Percentiles rank a stretch among this genome's conserved stretches.
phyloP scores from a whole-genome alignment of 768 basidiomycete species.

The Calocybe cyanea region DNA sequence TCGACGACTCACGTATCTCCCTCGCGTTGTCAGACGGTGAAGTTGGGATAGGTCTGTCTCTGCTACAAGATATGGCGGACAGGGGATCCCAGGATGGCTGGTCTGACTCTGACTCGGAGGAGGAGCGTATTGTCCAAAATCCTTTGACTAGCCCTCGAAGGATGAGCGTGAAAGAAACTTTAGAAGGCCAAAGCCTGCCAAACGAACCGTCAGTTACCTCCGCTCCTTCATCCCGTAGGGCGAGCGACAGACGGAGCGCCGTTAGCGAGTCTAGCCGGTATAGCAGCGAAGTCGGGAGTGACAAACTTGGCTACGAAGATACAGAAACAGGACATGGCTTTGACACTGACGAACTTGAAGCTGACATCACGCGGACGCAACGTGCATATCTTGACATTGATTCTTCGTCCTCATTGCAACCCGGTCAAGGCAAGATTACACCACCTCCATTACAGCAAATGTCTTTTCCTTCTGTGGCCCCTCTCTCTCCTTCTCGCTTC shows the following conservation, averaged over 20 bases:
- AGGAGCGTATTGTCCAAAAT: neutral
- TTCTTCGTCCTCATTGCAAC: neutral
- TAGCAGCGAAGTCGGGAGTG: conserved; percentile 15
- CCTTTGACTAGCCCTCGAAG: neutral
- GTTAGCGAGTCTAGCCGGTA: conserved; percentile 19
- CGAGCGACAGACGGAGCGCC: conserved; percentile 20
- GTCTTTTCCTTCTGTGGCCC: conserved; percentile 18
- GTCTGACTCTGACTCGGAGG: conserved; percentile 25
- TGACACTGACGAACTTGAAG: conserved; percentile 9
- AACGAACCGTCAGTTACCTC: neutral
- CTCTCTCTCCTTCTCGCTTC: conserved; percentile 16
- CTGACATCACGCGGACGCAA: conserved; percentile 8
- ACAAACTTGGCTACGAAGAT: conserved; percentile 17
- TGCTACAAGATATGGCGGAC: conserved; percentile 49
- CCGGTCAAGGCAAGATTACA: neutral
- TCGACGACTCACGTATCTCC: conserved; percentile 27
- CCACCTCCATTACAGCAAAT: conserved; percentile 5
- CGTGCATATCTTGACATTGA: neutral
- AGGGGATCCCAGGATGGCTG: conserved; percentile 24
- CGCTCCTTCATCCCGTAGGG: conserved; percentile 2
- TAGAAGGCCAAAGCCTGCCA: neutral
- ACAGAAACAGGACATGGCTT: conserved; percentile 16
- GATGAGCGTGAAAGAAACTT: conserved; percentile 1
- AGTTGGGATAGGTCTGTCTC: conserved; percentile 64
- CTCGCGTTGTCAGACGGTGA: conserved; percentile 51